These are phyloP conservation scores for Ceratocystis colombiana DNA, from an alignment of 2,329 filamentous ascomycete genomes.

Conservation along the genomic window DNA sequence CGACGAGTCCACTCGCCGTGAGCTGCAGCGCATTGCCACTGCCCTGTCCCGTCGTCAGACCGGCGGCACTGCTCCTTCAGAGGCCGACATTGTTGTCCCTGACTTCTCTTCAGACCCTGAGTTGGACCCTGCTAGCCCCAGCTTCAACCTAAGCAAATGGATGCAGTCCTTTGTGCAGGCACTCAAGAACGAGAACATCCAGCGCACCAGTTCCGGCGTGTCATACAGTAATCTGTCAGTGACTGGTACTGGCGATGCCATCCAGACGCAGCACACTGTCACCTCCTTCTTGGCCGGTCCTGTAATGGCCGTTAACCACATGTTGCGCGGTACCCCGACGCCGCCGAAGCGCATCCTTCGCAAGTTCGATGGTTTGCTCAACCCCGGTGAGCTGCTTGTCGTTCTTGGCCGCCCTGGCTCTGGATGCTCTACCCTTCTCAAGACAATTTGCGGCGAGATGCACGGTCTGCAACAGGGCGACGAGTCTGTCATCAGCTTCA, in stretches of 20 bases:
- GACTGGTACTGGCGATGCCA: conserved; percentile 53
- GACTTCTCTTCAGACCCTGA: conserved; percentile 29
- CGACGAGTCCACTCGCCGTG: conserved; percentile 31
- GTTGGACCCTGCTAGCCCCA: conserved; percentile 34
- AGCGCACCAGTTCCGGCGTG: conserved; percentile 46
- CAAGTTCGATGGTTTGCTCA: conserved; percentile 54
- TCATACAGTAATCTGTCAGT: conserved; percentile 57
- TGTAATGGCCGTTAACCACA: conserved; percentile 36
- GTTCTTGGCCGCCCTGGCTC: conserved; percentile 58
- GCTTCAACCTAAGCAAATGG: conserved; percentile 39
- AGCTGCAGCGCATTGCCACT: conserved; percentile 36
- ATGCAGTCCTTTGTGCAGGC: conserved; percentile 34
- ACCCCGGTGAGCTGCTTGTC: conserved; percentile 56
- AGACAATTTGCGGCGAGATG: conserved; percentile 50
- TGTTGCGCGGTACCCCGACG: conserved; percentile 31
- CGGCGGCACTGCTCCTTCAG: conserved; percentile 27
- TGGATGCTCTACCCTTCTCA: conserved; percentile 55
- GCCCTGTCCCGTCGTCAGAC: conserved; percentile 33
- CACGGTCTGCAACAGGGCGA: conserved; percentile 47
- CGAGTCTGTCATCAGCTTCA: conserved; percentile 48
- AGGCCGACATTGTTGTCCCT: conserved; percentile 19
- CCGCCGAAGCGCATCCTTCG: conserved; percentile 50
- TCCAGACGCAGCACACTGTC: conserved; percentile 61
- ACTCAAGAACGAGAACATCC: conserved; percentile 47
- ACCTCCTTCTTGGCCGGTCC: conserved; percentile 49